These are phyloP conservation scores for Nematodospora valgi DNA, from an alignment of 805 yeast species.

Conservation along the genomic window DNA sequence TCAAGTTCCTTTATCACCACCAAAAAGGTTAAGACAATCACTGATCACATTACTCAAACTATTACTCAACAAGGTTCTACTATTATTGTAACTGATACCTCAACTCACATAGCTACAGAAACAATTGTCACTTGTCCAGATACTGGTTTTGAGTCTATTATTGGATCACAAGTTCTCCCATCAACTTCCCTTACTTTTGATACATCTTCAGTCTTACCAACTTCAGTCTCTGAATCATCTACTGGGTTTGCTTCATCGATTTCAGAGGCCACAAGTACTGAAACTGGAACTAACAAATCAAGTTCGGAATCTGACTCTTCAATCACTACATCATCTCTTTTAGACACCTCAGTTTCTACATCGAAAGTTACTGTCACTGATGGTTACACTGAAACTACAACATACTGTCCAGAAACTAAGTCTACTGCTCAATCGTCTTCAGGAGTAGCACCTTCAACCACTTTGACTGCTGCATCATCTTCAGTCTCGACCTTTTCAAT, in stretches of 20 bases:
- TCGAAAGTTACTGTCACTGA: constrained; percentile 1
- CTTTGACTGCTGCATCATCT: too few relatives aligned
- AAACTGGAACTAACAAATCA: neutral
- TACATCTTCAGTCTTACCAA: neutral
- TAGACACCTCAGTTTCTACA: neutral
- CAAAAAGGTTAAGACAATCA: neutral
- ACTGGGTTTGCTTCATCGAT: neutral
- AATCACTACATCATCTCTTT: neutral
- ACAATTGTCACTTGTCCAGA: constrained; percentile 6
- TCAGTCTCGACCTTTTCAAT: too few relatives aligned
- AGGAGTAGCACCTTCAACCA: too few relatives aligned
- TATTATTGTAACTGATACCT: constrained; percentile 1
- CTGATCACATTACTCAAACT: constrained; percentile 2
- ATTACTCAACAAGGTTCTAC: constrained; percentile 5
- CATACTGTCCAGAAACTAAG: constrained; percentile 5
- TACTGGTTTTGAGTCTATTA: constrained; percentile 4
- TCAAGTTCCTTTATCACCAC: constrained; percentile 5
- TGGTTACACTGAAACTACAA: constrained; percentile 1
- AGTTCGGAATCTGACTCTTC: neutral
- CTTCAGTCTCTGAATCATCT: neutral
- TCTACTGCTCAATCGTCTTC: too few relatives aligned
- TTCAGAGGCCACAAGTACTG: constrained; percentile 1
- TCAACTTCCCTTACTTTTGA: neutral
- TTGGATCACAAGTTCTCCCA: constrained; percentile 1
- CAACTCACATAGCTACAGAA: constrained; percentile 2